A percentile compares a stretch with the other conserved stretches of the same genome.
phyloP scores from a whole-genome alignment of 305 asterid species.

The Solanum aculeatissimum region DNA sequence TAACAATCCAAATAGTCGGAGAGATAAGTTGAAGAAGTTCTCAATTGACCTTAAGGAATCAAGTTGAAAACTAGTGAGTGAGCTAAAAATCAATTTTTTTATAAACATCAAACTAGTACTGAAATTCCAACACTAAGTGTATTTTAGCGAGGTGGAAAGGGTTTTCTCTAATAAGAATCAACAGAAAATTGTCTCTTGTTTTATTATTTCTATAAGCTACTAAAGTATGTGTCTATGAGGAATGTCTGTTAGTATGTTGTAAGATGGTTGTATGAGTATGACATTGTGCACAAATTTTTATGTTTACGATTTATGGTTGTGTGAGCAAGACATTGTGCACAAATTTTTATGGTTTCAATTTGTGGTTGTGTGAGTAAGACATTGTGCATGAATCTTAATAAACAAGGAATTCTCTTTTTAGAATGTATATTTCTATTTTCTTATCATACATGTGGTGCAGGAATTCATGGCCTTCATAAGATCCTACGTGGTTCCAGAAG shows the following conservation, averaged over 20 bases:
- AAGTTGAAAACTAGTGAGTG: neutral
- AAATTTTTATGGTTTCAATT: neutral
- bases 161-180: neutral
- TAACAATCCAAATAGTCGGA: neutral
- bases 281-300: neutral
- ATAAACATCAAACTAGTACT: neutral
- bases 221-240: neutral
- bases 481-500: conserved; percentile 97
- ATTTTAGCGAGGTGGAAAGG: neutral
- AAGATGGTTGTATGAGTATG: neutral
- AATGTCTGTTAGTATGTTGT: neutral
- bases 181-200: neutral
- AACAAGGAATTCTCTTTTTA: neutral
- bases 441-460: conserved; percentile 24
- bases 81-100: neutral
- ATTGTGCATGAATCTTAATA: neutral
- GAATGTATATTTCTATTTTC: neutral
- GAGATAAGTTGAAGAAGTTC: neutral
- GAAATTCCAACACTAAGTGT: neutral
- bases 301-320: neutral
- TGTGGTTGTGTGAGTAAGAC: neutral
- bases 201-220: neutral
- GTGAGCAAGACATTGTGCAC: neutral
- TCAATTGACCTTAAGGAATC: neutral
- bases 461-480: conserved; percentile 63